Percentiles rank a stretch among this genome's conserved stretches.
phyloP scores from a whole-genome alignment of 78 protist genomes.

The Pelomyxa schiedti region DNA sequence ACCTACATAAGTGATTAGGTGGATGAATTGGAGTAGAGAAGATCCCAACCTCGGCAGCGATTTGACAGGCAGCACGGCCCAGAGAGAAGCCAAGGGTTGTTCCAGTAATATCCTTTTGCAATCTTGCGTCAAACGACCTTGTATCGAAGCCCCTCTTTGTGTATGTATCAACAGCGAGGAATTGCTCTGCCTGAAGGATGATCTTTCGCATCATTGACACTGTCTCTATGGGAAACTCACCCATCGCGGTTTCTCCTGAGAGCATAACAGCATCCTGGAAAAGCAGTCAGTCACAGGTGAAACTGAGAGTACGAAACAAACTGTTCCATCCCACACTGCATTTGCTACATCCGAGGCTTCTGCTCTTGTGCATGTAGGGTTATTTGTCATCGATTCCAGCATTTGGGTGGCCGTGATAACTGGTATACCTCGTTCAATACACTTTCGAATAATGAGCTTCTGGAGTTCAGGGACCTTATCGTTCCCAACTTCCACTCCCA shows the following conservation, averaged over 20 bases:
- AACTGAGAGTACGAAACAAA: constrained; percentile 80
- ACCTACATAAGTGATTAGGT: no score
- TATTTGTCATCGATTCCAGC: constrained; percentile 78
- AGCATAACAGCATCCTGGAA: constrained; percentile 85
- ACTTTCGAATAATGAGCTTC: constrained; percentile 76
- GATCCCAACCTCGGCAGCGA: no score
- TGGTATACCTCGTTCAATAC: constrained; percentile 69
- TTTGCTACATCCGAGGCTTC: constrained; percentile 92
- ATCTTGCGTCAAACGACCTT: no score
- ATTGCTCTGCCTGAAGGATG: no score
- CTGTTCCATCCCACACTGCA: constrained; percentile 86
- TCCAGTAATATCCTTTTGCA: no score
- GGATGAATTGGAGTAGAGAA: no score
- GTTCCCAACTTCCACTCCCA: constrained; percentile 80
- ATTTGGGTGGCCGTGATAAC: constrained; percentile 91
- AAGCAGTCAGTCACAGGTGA: constrained; percentile 55
- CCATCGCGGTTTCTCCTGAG: constrained; percentile 63
- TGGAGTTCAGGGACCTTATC: constrained; percentile 73
- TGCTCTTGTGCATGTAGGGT: constrained; percentile 85
- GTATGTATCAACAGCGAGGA: no score
- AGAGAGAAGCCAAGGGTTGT: no score
- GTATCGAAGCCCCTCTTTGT: no score
- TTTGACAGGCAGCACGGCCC: no score
- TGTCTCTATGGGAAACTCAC: constrained; percentile 63
- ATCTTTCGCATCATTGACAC: constrained; percentile 50